Evolutionary conservation across 129 eudicot genomes (phyloP), one percentile per base, ranked within the genome.

Genomic region (Chrysanthemum makinoi): DNA sequence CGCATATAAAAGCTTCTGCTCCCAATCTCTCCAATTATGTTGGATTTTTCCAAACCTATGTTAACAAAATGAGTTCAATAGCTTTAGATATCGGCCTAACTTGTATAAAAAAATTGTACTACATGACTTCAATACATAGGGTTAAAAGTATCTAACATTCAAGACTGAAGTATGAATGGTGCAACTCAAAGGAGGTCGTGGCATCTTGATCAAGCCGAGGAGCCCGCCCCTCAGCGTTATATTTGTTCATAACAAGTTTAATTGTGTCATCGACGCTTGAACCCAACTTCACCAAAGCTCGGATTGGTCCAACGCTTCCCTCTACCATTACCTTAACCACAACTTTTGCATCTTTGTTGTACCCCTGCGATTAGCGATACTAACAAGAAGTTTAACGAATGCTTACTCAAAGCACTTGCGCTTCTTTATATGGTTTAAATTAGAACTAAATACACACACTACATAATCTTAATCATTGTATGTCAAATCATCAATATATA

Each of bases 1-100:
- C 96, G 91, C 80, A 92, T 87, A 75, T 92, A 92, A 56, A 89
- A 92, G 70, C 85, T 89, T 79, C 98, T 86, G 70, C 84, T 75
- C 12, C 98, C 98, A 19, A 75, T 68, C 46, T 88, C 91, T 14
- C 98, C 98, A 9, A 92, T 89, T 80, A 83, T 46, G 52, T 80
- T 75, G 4, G 88, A 81, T 66, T 77, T 92, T 50, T 75, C 83
- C 82, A 92, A 75, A 70, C 96, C 98, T 91, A 53, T 54, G 58
- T 43, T 54, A 16, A 19, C 46, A 52, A 12, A 30, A 30, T 30
- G 35, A 3, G 35, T 30, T 30, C 55, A 66, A 62, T 17, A 6
- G 2, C 35, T 35, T 35, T 35, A 35, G 8, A 35, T 5, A 35
- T 35, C 43, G 43, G 39, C 9, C 8, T 35, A 35, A 6, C 14